Base-by-base conservation (phyloP, 1,284 basidiomycete species). In the Phellopilus nigrolimitatus region DNA sequence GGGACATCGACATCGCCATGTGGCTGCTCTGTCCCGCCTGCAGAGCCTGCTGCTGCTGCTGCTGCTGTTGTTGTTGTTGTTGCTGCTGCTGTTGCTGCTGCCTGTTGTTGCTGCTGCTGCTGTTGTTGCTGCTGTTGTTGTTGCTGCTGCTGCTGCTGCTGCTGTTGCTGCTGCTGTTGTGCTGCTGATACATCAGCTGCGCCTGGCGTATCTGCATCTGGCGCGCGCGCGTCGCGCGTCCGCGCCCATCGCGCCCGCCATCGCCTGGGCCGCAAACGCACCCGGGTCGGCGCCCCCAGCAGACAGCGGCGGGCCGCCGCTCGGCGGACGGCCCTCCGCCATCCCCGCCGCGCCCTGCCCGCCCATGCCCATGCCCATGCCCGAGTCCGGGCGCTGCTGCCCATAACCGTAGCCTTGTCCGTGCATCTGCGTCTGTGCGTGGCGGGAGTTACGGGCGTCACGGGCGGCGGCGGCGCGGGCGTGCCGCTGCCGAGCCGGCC, bases 171-270 rank as follows among this genome's bases (percentile, higher is more conserved):
- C n/a, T 42, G 30, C 25, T 43, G 38, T 22, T 56, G 54, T 50
- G 52, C 12, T 47, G 44, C 34, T 48, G 55, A 45, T 71, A 69
- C 37, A 66, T 63, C 40, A 71, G 71, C 51, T 65, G 60, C 6
- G 60, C 60, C 47, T 70, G 70, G 13, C 68, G 72, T 31, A 78
- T 72, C 59, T 79, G 77, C 39, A 69, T 59, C 57, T 75, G 74
- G 44, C 75, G 65, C 3, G 65, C 64, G 78, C 72, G 59, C 3
- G 3, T 15, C 13, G 71, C 36, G 73, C 66, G 3, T 75, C 71
- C 7, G 66, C 63, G 22, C 62, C 66, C n/a, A n/a, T n/a, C n/a
- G n/a, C n/a, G 41, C 27, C 27, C 5, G 41, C 19, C 21, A 43
- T 30, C 7, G 15, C 27, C 2, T 17, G 41, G 21, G 27, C n/a